Percentiles rank a stretch among this genome's conserved stretches.
These are phyloP conservation scores for Neospermospora avenae DNA, from an alignment of 2,329 filamentous ascomycete genomes.

Conservation along the genomic window DNA sequence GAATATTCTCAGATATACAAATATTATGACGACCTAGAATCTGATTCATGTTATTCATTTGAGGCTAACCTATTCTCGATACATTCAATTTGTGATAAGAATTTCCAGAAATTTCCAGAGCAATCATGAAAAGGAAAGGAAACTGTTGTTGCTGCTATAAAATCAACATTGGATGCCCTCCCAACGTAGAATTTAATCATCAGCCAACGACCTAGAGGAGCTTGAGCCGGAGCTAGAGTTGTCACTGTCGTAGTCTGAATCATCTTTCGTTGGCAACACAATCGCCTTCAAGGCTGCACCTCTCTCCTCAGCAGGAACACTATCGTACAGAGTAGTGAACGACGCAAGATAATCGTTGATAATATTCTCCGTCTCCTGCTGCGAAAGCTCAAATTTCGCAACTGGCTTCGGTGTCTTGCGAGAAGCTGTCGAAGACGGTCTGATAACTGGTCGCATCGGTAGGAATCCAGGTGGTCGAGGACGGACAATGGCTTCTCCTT, in stretches of 20 bases:
- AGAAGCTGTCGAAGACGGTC: not conserved
- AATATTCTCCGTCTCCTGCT: conserved; percentile 20
- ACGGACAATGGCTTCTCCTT: not conserved
- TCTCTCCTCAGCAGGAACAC: conserved; percentile 12
- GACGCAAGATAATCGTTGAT: conserved; percentile 23
- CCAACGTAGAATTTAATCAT: not conserved
- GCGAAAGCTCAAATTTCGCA: conserved; percentile 14
- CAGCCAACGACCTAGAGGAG: not conserved
- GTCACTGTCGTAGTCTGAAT: conserved; percentile 17
- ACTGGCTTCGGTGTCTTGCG: not conserved
- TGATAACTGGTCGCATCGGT: not conserved
- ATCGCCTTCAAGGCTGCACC: conserved; percentile 15
- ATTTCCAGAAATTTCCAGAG: too few relatives aligned
- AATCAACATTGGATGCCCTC: too few relatives aligned
- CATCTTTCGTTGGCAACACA: conserved; percentile 4
- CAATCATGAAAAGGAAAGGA: not conserved
- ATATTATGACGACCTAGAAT: not conserved
- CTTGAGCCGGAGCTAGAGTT: not conserved
- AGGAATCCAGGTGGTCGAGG: not conserved
- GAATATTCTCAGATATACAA: not conserved
- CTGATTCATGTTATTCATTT: not conserved
- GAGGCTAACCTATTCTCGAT: too few relatives aligned
- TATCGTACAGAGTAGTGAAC: conserved; percentile 20
- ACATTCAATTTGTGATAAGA: too few relatives aligned
- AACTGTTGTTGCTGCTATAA: too few relatives aligned